A percentile compares a stretch with the other conserved stretches of the same genome.
phyloP scores from a whole-genome alignment of 2,329 filamentous ascomycete species.

The Pseudocercospora eumusae region DNA sequence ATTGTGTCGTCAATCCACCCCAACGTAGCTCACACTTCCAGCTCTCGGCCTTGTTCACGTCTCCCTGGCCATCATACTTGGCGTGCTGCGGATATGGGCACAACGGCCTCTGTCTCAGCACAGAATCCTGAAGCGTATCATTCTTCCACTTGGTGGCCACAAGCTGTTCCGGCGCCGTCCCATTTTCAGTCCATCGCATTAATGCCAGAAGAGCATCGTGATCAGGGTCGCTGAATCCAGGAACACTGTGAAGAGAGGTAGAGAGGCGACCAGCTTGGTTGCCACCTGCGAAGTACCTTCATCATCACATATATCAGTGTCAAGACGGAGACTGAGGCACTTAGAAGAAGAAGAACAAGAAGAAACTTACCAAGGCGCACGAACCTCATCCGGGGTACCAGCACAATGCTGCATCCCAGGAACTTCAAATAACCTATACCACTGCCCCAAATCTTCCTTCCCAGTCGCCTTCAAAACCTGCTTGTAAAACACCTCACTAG shows the following conservation, averaged over 20 bases:
- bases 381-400: conserved; percentile 37
- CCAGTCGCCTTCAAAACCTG: conserved; percentile 44
- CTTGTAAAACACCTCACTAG: conserved; percentile 56
- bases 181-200: conserved; percentile 45
- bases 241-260: conserved; percentile 33
- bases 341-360: not conserved
- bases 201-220: conserved; percentile 42
- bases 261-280: conserved; percentile 37
- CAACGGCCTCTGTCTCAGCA: conserved; percentile 41
- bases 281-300: conserved; percentile 45
- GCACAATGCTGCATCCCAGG: conserved; percentile 50
- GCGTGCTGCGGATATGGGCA: conserved; percentile 41
- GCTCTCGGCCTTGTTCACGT: conserved; percentile 34
- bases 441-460: conserved; percentile 42
- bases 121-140: conserved; percentile 36
- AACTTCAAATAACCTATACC: conserved; percentile 49
- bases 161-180: conserved; percentile 40
- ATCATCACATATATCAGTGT: no score
- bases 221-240: conserved; percentile 38
- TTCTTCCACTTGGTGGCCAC: conserved; percentile 42
- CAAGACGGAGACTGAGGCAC: no score
- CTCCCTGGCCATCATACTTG: conserved; percentile 33
- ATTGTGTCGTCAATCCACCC: not conserved
- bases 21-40: conserved; percentile 34
- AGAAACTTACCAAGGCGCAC: conserved; percentile 45